Conservation (phyloP, 2,329 filamentous ascomycete genomes). For the Xylariomycetidae sp. region DNA sequence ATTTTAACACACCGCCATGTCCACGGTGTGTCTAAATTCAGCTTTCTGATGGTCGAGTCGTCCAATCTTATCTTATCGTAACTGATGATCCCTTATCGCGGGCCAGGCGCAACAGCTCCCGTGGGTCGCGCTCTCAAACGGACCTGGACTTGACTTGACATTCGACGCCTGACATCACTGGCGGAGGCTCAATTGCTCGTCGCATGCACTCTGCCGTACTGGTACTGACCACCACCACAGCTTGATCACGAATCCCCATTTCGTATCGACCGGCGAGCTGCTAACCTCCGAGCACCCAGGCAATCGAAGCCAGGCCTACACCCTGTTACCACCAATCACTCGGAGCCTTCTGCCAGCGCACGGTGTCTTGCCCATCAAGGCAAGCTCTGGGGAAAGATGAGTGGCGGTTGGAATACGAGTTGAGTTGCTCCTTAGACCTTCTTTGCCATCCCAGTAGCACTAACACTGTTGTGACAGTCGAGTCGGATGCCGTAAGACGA, state of each 20-base stretch:
- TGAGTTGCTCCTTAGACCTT: slow-evolving; percentile 29
- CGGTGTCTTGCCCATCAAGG: slow-evolving; percentile 12
- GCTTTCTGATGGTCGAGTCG: background rate
- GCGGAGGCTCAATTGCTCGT: slow-evolving; percentile 1
- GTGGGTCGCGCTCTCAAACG: no score
- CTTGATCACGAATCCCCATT: no score
- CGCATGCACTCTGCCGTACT: no score
- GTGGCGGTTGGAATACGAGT: slow-evolving; percentile 90
- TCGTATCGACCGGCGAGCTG: no score
- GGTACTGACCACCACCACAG: no score
- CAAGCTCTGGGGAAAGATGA: slow-evolving; percentile 41
- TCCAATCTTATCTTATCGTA: slow-evolving; percentile 14
- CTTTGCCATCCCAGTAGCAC: no score
- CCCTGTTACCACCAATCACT: background rate
- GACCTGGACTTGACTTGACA: no score
- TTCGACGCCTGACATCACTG: slow-evolving; percentile 11
- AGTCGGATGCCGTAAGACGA: slow-evolving; percentile 78
- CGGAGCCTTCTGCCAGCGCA: slow-evolving; percentile 1
- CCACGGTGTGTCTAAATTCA: slow-evolving; percentile 1
- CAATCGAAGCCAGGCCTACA: background rate
- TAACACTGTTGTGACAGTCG: slow-evolving; percentile 46
- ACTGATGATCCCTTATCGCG: no score
- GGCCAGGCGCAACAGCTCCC: no score
- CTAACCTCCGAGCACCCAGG: no score
- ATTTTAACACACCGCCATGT: no score